Evolutionary conservation across 2,329 filamentous ascomycete species (phyloP).

Genomic region (Colletotrichum eleusines): DNA sequence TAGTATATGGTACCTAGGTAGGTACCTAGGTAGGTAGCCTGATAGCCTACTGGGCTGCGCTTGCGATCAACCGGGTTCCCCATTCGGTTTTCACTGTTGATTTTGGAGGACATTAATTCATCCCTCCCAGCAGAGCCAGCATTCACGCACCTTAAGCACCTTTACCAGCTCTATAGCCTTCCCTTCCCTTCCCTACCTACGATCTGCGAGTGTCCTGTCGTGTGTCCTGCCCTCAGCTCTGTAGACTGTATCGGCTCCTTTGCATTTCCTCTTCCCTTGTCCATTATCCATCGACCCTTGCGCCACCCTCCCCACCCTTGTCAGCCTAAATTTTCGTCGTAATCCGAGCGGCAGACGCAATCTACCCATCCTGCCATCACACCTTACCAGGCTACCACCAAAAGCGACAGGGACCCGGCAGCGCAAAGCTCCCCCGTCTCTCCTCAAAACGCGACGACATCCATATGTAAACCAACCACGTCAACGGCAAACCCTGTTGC

Average conservation of each 20-base stretch:
- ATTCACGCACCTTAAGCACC: no score
- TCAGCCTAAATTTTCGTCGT: background rate
- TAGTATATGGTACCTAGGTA: no score
- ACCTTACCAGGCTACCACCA: no score
- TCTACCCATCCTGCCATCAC: background rate
- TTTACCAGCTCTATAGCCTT: background rate
- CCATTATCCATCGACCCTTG: background rate
- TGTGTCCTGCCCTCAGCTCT: background rate
- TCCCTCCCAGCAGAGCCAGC: background rate
- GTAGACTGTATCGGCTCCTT: background rate
- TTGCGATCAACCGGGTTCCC: background rate
- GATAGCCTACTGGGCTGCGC: slow-evolving; percentile 14
- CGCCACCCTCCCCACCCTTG: background rate
- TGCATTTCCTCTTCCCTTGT: background rate
- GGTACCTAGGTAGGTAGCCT: no score
- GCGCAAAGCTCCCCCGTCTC: slow-evolving; percentile 2
- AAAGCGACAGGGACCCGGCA: background rate
- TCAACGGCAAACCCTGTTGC: slow-evolving; percentile 38
- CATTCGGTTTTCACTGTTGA: background rate
- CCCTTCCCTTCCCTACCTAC: no score
- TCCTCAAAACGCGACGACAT: slow-evolving; percentile 35
- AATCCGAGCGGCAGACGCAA: background rate
- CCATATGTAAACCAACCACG: slow-evolving; percentile 15
- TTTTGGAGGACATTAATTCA: background rate
- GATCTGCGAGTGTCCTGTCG: no score